These are phyloP conservation scores for Geotrichum reessii DNA, from an alignment of 1,139 yeast species.

Conservation along the genomic window DNA sequence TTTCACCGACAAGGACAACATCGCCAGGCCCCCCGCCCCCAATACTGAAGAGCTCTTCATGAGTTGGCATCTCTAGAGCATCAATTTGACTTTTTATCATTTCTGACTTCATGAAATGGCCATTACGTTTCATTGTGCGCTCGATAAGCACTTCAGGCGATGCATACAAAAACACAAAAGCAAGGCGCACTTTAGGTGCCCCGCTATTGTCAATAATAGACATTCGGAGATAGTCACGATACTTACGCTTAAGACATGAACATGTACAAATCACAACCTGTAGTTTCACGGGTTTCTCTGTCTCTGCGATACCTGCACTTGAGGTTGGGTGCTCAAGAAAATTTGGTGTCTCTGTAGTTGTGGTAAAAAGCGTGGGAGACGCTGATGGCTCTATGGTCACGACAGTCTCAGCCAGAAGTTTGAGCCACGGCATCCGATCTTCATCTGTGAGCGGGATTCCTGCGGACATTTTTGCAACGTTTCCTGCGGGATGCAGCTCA, in stretches of 20 bases:
- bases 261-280: slow-evolving; percentile 60
- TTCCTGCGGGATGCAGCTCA: slow-evolving; percentile 62
- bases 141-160: slow-evolving; percentile 52
- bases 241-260: slow-evolving; percentile 69
- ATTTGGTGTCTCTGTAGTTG: background rate
- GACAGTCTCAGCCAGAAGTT: slow-evolving; percentile 40
- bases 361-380: background rate
- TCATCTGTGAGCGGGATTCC: slow-evolving; percentile 81
- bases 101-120: slow-evolving; percentile 79
- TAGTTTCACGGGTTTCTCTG: slow-evolving; percentile 12
- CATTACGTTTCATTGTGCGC: slow-evolving; percentile 57
- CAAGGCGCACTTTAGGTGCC: slow-evolving; percentile 39
- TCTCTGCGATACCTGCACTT: background rate
- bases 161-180: slow-evolving; percentile 64
- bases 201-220: slow-evolving; percentile 28
- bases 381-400: background rate
- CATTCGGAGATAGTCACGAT: slow-evolving; percentile 53
- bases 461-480: slow-evolving; percentile 72
- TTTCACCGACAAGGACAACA: background rate
- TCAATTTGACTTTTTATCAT: slow-evolving; percentile 78
- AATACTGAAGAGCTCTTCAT: background rate
- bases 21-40: background rate
- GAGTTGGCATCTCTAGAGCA: slow-evolving; percentile 62
- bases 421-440: slow-evolving; percentile 89
- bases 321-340: background rate